Evolutionary conservation across 768 basidiomycete species (phyloP), one percentile per base, ranked within the genome.

Genomic region (Termitomyces heimii): DNA sequence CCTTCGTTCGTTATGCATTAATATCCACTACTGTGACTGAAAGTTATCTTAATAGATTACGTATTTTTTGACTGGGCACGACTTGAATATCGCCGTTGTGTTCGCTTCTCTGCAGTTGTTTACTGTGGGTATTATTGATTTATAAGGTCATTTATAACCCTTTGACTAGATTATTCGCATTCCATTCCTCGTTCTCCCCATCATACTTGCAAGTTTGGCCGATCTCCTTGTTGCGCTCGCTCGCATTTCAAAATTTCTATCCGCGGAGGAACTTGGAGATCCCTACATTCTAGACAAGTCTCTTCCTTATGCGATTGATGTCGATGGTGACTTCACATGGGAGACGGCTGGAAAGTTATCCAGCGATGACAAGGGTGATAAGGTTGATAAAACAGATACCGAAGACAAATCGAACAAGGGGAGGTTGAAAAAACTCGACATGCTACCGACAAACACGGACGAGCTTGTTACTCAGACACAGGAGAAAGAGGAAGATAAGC

Each of bases 21-120:
- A 28, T 26, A 14, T 7, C 39, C 24, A 12, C 26, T 26, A 37
- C 39, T 4, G 39, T n/a, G 39, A 20, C 50, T 57, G 28, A 59
- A 20, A 13, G 12, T 16, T 6, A 8, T 37, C 18, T 16, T 43
- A 2, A 31, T 66, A 87, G 81, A 81, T 89, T 60, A 84, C 85
- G 0, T 89, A 88, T 62, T 75, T 77, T 1, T 67, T 87, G 18
- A 80, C 71, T 31, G 82, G 82, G 9, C 82, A 86, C 56, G 64
- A 70, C 7, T 74, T 86, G 31, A 75, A 80, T 57, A 68, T 83
- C 3, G 79, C 83, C 0, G 70, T 75, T 53, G 80, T 86, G 50
- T 86, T 86, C 66, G 71, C 75, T 5, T 78, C 80, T 6, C 67
- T 86, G 22, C 83, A 85, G 58, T 69, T 83, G 29, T 84, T 85